phyloP scores from a whole-genome alignment of 768 basidiomycete species.

The Mycena venus region DNA sequence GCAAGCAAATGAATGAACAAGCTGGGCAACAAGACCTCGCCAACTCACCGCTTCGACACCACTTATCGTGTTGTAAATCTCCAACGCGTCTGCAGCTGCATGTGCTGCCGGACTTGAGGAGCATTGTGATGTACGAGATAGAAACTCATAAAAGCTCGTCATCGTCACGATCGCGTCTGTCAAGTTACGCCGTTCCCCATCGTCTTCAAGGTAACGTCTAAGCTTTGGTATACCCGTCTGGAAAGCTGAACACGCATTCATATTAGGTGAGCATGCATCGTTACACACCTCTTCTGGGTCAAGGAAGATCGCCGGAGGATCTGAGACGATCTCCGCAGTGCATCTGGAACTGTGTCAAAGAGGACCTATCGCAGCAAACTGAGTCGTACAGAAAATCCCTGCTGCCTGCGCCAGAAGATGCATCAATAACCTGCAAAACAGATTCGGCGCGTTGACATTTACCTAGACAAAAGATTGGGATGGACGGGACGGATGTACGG shows the following conservation, averaged over 20 bases:
- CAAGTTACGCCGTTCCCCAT: constrained; percentile 27
- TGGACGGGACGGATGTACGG: constrained; percentile 3
- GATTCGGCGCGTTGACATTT: neutral
- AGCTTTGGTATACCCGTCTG: constrained; percentile 28
- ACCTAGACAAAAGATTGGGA: constrained; percentile 30
- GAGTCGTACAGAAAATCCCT: constrained; percentile 28
- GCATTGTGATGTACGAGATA: neutral
- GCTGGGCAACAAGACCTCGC: neutral
- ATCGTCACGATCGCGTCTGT: constrained; percentile 12
- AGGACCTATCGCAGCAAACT: neutral
- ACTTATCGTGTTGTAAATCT: neutral
- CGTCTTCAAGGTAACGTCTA: constrained; percentile 6
- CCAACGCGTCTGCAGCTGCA: neutral
- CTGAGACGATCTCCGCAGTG: neutral
- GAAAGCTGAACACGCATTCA: neutral
- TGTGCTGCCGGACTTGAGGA: neutral
- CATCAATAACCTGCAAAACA: neutral
- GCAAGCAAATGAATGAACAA: neutral
- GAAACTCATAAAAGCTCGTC: constrained; percentile 1
- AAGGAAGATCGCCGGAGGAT: constrained; percentile 4
- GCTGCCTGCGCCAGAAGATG: constrained; percentile 3
- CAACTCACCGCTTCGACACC: neutral
- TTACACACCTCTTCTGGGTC: constrained; percentile 20
- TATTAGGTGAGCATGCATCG: neutral
- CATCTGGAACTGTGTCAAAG: neutral